phyloP scores from a whole-genome alignment of 306 rosid genomes.

The Pyrus communis region DNA sequence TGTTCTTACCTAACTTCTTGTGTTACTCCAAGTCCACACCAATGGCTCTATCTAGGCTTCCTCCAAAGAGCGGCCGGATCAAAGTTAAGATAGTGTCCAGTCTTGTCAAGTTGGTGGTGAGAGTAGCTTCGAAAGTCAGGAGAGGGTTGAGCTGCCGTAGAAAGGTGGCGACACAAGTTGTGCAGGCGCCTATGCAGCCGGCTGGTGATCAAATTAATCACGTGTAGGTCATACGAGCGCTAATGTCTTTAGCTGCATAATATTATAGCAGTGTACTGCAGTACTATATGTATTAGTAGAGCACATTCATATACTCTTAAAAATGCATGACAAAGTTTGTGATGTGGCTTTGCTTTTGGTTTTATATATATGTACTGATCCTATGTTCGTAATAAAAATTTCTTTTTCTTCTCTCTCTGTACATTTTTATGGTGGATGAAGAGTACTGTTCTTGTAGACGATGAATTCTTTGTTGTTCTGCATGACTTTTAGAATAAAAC shows the following conservation, averaged over 20 bases:
- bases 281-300: too few species aligned
- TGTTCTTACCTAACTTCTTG: background rate
- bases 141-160: constrained; percentile 14
- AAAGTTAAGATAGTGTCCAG: constrained; percentile 35
- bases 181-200: background rate
- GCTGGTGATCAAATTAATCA: background rate
- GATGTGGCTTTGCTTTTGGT: background rate
- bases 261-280: background rate
- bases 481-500: background rate
- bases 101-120: constrained; percentile 18
- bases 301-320: background rate
- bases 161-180: constrained; percentile 5
- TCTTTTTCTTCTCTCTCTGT: background rate
- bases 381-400: background rate
- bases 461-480: background rate
- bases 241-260: background rate
- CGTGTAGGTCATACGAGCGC: background rate
- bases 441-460: background rate
- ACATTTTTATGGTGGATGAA: background rate
- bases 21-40: background rate
- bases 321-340: background rate
- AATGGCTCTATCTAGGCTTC: constrained; percentile 35
- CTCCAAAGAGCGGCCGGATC: constrained; percentile 63
- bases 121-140: constrained; percentile 17
- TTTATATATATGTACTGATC: background rate